Evolutionary conservation across 228 moss, liverwort and hornwort genomes (phyloP).

Genomic region (Sphagnum fallax): DNA sequence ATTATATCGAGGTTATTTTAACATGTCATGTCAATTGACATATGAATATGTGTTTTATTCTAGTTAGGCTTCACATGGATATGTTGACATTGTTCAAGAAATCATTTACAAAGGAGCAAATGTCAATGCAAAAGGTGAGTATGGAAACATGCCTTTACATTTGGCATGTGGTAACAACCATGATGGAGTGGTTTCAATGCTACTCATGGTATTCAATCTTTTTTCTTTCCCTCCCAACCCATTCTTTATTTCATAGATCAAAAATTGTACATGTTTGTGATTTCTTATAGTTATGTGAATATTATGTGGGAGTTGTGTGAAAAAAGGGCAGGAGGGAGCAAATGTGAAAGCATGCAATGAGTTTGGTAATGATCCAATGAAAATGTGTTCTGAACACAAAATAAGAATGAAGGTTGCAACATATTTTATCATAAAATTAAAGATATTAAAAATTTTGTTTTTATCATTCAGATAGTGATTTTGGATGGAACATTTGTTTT

Average conservation of each 20-base stretch:
- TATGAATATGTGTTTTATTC: not conserved
- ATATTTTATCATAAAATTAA: not conserved
- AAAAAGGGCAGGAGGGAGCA: constrained; percentile 61
- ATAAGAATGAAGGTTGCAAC: constrained; percentile 25
- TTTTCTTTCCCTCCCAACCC: not conserved
- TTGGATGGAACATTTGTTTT: not conserved
- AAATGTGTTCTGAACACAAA: constrained; percentile 36
- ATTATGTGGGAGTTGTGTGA: not conserved
- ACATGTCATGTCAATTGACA: not conserved
- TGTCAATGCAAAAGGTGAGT: constrained; percentile 65
- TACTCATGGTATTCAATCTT: constrained; percentile 52
- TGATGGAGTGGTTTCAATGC: constrained; percentile 26
- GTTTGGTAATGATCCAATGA: constrained; percentile 66
- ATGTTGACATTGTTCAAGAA: constrained; percentile 32
- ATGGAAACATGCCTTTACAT: constrained; percentile 73
- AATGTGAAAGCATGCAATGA: constrained; percentile 40
- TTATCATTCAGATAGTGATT: not conserved
- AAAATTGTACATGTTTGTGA: not conserved
- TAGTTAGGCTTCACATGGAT: constrained; percentile 42
- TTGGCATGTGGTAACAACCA: constrained; percentile 68
- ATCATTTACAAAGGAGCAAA: constrained; percentile 46
- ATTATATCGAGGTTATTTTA: not conserved
- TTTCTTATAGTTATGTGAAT: not conserved
- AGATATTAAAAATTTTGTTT: not conserved
- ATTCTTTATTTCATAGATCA: not conserved